A percentile compares a stretch with the other conserved stretches of the same genome.
phyloP scores from a whole-genome alignment of 768 basidiomycete genomes.

The Tricholoma matsutake region DNA sequence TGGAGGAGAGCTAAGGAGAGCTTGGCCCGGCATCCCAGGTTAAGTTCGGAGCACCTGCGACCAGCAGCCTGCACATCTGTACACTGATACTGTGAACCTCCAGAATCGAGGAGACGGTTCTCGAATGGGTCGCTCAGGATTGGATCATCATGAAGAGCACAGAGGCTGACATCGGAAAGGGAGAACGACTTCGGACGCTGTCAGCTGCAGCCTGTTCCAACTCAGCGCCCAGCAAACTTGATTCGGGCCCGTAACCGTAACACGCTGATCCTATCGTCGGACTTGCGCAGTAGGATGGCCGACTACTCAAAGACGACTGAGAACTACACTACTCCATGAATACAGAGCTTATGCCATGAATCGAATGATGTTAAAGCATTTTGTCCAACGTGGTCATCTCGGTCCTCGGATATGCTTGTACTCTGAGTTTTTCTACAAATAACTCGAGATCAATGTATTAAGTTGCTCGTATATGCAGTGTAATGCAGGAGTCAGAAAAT shows the following conservation, averaged over 20 bases:
- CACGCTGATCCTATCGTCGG: conserved; percentile 28
- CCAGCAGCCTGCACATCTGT: conserved; percentile 26
- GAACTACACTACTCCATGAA: too few species aligned
- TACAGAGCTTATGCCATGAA: too few species aligned
- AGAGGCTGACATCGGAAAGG: conserved; percentile 14
- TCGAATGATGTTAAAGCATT: too few species aligned
- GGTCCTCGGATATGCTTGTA: too few species aligned
- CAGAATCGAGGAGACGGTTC: conserved; percentile 27
- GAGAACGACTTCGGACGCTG: conserved; percentile 9
- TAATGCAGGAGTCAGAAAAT: conserved; percentile 32
- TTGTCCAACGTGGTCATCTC: too few species aligned
- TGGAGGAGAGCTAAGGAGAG: conserved; percentile 21
- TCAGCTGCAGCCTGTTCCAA: conserved; percentile 25
- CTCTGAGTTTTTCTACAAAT: too few species aligned
- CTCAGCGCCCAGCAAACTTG: conserved; percentile 25
- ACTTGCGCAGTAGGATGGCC: conserved; percentile 26
- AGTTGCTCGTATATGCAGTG: not conserved
- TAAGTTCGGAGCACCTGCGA: conserved; percentile 17
- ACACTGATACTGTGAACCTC: conserved; percentile 28
- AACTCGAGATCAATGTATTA: not conserved
- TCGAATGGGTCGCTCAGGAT: not conserved
- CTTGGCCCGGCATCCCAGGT: conserved; percentile 29
- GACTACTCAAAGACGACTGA: conserved; percentile 9
- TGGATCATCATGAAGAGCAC: conserved; percentile 1
- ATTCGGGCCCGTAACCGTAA: conserved; percentile 25